Conservation (phyloP, 2,329 filamentous ascomycete genomes). For the Trichoderma sp. region DNA sequence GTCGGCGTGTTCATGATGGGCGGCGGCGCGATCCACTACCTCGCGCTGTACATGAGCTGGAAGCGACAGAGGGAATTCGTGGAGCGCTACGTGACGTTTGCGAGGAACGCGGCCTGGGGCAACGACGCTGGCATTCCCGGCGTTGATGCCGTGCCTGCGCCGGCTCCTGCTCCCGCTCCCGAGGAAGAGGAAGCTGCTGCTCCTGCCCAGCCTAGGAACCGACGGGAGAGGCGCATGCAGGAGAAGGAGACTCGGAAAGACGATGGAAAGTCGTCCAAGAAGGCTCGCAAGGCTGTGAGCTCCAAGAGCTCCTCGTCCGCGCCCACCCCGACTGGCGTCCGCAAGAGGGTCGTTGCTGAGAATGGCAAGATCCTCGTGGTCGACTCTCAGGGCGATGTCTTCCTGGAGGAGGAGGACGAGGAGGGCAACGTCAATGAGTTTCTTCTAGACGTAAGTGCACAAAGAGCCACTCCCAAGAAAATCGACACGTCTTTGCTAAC, state of each 20-base stretch:
- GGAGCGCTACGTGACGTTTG: constrained; percentile 86
- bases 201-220: constrained; percentile 65
- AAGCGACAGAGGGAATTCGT: constrained; percentile 90
- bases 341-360: constrained; percentile 86
- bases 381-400: constrained; percentile 89
- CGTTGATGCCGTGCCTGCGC: constrained; percentile 52
- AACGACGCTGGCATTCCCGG: constrained; percentile 75
- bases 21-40: constrained; percentile 85
- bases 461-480: not conserved
- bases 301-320: constrained; percentile 47
- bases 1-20: constrained; percentile 78
- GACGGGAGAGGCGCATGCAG: constrained; percentile 84
- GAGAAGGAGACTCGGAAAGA: constrained; percentile 80
- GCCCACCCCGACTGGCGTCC: constrained; percentile 69
- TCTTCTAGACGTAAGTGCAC: constrained; percentile 75
- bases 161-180: constrained; percentile 49
- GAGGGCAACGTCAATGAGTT: constrained; percentile 83
- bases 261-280: constrained; percentile 57
- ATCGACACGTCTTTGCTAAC: not conserved
- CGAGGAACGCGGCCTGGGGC: constrained; percentile 86
- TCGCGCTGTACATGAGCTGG: constrained; percentile 82
- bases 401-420: constrained; percentile 87
- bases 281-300: constrained; percentile 43
- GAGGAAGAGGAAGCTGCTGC: constrained; percentile 53
- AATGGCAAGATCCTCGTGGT: constrained; percentile 96